These are phyloP conservation scores for Russula brevipes DNA, from an alignment of 768 basidiomycete species.

Conservation along the genomic window DNA sequence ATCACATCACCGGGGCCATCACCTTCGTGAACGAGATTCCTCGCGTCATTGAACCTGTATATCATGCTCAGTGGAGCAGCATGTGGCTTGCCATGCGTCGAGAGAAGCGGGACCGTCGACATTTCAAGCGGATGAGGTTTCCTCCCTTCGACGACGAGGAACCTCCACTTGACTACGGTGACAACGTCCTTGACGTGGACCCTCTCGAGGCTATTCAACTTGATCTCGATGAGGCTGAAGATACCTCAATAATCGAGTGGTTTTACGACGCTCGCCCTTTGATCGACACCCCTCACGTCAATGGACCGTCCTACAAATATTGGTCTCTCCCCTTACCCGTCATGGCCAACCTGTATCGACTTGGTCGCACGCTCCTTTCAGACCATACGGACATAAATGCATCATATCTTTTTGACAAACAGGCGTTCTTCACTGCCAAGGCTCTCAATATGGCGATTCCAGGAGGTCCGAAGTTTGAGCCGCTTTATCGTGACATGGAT, in stretches of 20 bases:
- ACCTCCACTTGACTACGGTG: constrained; percentile 97
- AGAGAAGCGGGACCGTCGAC: constrained; percentile 96
- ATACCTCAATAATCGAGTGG: constrained; percentile 90
- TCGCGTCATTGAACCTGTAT: constrained; percentile 92
- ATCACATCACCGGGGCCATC: constrained; percentile 99
- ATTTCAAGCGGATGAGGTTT: constrained; percentile 99
- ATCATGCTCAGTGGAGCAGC: constrained; percentile 98
- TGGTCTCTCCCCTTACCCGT: constrained; percentile 92
- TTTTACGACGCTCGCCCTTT: constrained; percentile 98
- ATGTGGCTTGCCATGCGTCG: constrained; percentile 99
- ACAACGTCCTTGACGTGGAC: constrained; percentile 97
- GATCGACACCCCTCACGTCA: constrained; percentile 82
- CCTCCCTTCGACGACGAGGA: constrained; percentile 99
- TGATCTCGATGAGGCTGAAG: constrained; percentile 90
- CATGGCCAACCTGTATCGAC: constrained; percentile 94
- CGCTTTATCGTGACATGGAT: constrained; percentile 94
- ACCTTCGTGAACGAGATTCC: constrained; percentile 99
- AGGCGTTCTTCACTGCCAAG: constrained; percentile 97
- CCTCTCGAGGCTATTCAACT: constrained; percentile 97
- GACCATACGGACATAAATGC: constrained; percentile 90
- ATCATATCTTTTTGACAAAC: constrained; percentile 94
- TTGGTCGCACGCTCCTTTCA: constrained; percentile 88
- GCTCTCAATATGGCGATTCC: constrained; percentile 96
- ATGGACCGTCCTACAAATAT: constrained; percentile 88
- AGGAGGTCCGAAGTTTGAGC: constrained; percentile 98